A percentile compares a stretch with the other conserved stretches of the same genome.
These are phyloP conservation scores for Salix koriyanagi DNA, from an alignment of 345 rosid species.

Conservation along the genomic window DNA sequence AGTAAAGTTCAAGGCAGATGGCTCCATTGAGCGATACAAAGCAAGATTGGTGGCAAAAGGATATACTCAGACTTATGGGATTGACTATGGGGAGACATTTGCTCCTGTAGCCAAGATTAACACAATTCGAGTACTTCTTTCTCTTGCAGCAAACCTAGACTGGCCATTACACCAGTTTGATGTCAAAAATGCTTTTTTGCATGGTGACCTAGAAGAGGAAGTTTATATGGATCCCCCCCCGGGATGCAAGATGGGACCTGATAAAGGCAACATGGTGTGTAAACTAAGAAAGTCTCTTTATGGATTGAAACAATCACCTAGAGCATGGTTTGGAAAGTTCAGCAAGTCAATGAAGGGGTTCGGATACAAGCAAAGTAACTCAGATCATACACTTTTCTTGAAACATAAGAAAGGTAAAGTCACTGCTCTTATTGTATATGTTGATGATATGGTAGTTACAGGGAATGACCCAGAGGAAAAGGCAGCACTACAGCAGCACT, in stretches of 20 bases:
- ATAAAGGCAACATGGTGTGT: neutral
- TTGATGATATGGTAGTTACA: slow-evolving; percentile 1
- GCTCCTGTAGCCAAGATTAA: neutral
- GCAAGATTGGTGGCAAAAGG: neutral
- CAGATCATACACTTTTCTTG: neutral
- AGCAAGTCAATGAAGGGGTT: neutral
- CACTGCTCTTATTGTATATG: neutral
- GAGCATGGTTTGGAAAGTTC: neutral
- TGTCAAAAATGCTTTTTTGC: neutral
- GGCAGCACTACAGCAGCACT: neutral
- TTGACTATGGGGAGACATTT: neutral
- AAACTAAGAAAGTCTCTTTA: neutral
- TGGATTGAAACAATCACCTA: neutral
- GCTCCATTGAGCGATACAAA: too few relatives aligned
- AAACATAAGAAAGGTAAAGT: neutral
- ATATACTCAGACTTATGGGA: neutral
- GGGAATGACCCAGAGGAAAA: neutral
- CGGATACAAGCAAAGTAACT: neutral
- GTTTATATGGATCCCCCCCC: slow-evolving; percentile 1
- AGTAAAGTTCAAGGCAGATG: neutral
- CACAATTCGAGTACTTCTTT: neutral
- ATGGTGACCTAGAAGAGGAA: neutral
- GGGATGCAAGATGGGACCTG: neutral
- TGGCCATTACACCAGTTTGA: neutral
- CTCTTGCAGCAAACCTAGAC: neutral